phyloP scores from a whole-genome alignment of 2,329 filamentous ascomycete genomes.

The Aspergillus novoparasiticus region DNA sequence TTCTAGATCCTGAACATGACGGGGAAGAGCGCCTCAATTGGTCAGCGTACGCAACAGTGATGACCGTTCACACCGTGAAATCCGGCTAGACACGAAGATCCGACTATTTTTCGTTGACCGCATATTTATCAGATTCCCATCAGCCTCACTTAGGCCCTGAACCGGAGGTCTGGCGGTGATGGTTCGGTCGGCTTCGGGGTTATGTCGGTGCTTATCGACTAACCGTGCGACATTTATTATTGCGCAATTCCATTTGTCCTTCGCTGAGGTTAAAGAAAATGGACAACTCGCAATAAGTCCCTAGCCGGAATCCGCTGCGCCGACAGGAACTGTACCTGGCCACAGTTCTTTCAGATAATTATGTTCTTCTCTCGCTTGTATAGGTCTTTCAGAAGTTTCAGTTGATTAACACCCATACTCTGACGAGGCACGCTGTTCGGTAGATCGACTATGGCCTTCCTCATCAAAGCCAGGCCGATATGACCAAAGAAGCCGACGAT shows the following conservation, averaged over 20 bases:
- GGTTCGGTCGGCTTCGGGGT: neutral
- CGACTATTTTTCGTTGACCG: conserved; percentile 1
- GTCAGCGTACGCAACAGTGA: neutral
- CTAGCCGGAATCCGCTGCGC: neutral
- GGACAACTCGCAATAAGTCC: neutral
- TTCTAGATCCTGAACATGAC: neutral
- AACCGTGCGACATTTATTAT: neutral
- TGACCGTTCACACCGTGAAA: neutral
- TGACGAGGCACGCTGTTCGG: conserved; percentile 50
- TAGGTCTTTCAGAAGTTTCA: conserved; percentile 42
- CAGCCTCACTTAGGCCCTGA: neutral
- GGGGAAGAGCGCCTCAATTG: neutral
- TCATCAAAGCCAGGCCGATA: conserved; percentile 70
- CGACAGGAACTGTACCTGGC: neutral
- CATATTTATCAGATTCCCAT: neutral
- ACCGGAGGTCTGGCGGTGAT: neutral
- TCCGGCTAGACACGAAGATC: neutral
- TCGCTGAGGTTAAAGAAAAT: neutral
- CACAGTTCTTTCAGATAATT: conserved; percentile 29
- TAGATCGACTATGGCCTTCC: conserved; percentile 72
- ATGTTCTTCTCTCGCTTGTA: conserved; percentile 41
- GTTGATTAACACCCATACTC: conserved; percentile 40
- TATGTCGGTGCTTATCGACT: neutral
- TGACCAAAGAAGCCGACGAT: conserved; percentile 82
- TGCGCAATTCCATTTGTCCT: neutral